phyloP scores from a whole-genome alignment of 768 basidiomycete genomes.

The Mycena floridula region DNA sequence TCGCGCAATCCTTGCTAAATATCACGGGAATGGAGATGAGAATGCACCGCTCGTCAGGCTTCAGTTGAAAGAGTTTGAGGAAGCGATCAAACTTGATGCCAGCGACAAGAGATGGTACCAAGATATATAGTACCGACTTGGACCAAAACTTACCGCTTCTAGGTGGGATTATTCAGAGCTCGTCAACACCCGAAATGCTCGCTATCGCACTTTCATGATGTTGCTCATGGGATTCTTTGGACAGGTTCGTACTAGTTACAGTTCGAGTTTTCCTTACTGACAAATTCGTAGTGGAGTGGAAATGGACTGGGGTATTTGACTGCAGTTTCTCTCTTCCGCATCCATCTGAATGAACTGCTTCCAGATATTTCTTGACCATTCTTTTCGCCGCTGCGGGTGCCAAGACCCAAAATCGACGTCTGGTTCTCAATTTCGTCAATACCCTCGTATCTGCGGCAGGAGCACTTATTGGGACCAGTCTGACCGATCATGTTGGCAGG shows the following conservation, averaged over 20 bases:
- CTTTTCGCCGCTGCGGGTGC: constrained; percentile 33
- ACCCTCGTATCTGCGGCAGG: constrained; percentile 34
- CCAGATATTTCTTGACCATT: constrained; percentile 37
- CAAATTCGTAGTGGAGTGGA: constrained; percentile 33
- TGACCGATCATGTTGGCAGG: constrained; percentile 36
- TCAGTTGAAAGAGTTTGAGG: constrained; percentile 48
- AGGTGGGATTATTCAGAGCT: constrained; percentile 49
- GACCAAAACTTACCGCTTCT: neutral
- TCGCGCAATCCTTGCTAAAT: constrained; percentile 15
- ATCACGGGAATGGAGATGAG: constrained; percentile 45
- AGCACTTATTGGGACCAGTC: constrained; percentile 32
- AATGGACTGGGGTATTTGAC: constrained; percentile 34
- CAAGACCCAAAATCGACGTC: constrained; percentile 29
- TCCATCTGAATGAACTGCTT: neutral
- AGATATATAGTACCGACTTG: neutral
- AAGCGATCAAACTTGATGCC: constrained; percentile 40
- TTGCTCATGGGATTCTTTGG: constrained; percentile 51
- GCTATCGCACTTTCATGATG: constrained; percentile 42
- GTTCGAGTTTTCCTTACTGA: too few species aligned
- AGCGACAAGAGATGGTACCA: constrained; percentile 53
- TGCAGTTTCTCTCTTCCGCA: neutral
- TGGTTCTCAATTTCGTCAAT: constrained; percentile 37
- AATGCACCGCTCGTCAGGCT: constrained; percentile 45
- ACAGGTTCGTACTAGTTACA: too few species aligned
- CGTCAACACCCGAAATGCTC: constrained; percentile 38